Conservation (phyloP, 1,139 yeast species). For the Scheffersomyces cryptocercus region DNA sequence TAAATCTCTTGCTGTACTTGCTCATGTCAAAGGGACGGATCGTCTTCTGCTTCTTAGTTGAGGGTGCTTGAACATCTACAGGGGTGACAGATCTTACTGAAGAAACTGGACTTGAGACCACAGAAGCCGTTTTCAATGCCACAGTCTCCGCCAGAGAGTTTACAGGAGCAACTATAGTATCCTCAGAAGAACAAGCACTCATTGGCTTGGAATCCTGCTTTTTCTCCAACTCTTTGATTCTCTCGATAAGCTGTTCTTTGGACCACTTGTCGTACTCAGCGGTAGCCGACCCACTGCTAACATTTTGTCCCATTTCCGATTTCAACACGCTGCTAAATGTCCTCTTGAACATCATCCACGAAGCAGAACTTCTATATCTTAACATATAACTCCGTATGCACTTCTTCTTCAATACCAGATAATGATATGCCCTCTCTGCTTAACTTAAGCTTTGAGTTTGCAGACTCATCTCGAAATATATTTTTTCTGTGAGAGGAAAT, state of each 20-base stretch:
- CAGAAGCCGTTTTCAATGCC: background rate
- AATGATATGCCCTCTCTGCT: too few species aligned
- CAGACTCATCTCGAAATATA: too few species aligned
- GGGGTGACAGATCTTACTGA: too few species aligned
- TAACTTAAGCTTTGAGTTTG: too few species aligned
- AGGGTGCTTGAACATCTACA: background rate
- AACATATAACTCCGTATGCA: background rate
- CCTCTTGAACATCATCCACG: conserved; percentile 9
- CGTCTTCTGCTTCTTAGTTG: conserved; percentile 33
- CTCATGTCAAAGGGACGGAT: conserved; percentile 59
- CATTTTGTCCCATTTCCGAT: conserved; percentile 1
- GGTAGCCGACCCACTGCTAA: background rate
- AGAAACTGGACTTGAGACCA: background rate
- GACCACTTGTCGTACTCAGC: conserved; percentile 49
- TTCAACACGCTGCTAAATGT: conserved; percentile 7
- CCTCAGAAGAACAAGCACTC: background rate
- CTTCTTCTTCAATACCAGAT: too few species aligned
- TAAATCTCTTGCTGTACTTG: conserved; percentile 63
- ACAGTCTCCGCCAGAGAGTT: background rate
- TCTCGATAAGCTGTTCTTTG: conserved; percentile 50
- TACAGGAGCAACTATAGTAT: background rate
- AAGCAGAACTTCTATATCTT: background rate
- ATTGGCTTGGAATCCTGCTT: background rate
- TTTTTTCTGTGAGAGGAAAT: too few species aligned
- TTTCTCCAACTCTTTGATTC: conserved; percentile 51